Evolutionary conservation across 2,329 filamentous ascomycete species (phyloP).

Genomic region (Conoideocrella luteorostrata): DNA sequence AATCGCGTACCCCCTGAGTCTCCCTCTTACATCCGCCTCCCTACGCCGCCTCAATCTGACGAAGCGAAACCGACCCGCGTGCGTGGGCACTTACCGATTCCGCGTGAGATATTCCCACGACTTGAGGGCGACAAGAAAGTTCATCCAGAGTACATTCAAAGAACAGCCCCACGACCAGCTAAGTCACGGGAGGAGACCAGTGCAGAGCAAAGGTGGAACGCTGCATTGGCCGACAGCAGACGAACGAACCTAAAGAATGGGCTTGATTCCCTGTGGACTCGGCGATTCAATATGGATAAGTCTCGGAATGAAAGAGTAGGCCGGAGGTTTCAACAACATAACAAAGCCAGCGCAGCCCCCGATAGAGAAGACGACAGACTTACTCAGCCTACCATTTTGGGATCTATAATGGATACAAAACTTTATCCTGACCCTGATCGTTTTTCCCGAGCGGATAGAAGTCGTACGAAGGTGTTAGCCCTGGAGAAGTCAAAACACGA

Average conservation of each 20-base stretch:
- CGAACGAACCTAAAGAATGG: conserved; percentile 67
- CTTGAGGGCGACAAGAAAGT: conserved; percentile 54
- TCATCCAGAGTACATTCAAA: conserved; percentile 51
- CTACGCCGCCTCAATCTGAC: conserved; percentile 65
- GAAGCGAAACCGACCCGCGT: conserved; percentile 40
- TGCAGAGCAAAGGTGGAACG: conserved; percentile 55
- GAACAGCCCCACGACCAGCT: conserved; percentile 51
- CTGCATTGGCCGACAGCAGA: conserved; percentile 63
- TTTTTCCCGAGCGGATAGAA: conserved; percentile 44
- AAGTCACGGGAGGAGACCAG: conserved; percentile 30
- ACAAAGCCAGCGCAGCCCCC: conserved; percentile 49
- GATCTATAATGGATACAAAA: conserved; percentile 39
- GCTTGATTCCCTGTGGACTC: conserved; percentile 60
- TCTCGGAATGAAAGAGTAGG: conserved; percentile 31
- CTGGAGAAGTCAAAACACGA: conserved; percentile 42
- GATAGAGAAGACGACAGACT: conserved; percentile 71
- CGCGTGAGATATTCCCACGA: conserved; percentile 69
- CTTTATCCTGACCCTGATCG: conserved; percentile 58
- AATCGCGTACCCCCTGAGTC: conserved; percentile 75
- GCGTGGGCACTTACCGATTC: conserved; percentile 77
- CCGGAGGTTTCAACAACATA: conserved; percentile 40
- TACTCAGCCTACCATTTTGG: conserved; percentile 61
- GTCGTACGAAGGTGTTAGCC: conserved; percentile 37
- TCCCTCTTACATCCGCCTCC: conserved; percentile 79
- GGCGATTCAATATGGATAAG: conserved; percentile 46